A percentile compares a stretch with the other conserved stretches of the same genome.
These are phyloP conservation scores for Kurtzmaniella natalensis DNA, from an alignment of 1,139 yeast genomes.

Conservation along the genomic window DNA sequence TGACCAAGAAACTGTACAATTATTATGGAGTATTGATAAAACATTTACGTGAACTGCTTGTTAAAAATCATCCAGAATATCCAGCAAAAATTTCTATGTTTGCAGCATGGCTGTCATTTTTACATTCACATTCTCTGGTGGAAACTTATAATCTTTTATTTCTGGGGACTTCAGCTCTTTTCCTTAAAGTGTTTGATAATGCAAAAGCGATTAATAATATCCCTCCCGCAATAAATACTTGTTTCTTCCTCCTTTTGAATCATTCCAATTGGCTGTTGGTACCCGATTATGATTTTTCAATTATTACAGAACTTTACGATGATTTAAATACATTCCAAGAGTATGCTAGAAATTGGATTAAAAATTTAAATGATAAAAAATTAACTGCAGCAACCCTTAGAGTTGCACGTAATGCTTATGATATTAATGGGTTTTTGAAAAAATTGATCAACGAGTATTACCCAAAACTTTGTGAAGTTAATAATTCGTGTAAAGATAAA, in stretches of 20 bases:
- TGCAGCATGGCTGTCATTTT: slow-evolving; percentile 34
- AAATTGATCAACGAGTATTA: slow-evolving; percentile 22
- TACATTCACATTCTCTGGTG: slow-evolving; percentile 31
- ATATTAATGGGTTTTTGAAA: slow-evolving; percentile 28
- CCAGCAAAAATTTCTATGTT: slow-evolving; percentile 36
- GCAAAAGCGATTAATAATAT: slow-evolving; percentile 18
- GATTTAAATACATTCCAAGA: slow-evolving; percentile 21
- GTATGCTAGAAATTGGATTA: slow-evolving; percentile 12
- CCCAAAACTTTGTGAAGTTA: slow-evolving; percentile 25
- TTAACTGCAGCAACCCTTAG: slow-evolving; percentile 2
- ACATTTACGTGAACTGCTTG: slow-evolving; percentile 30
- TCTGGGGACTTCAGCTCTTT: slow-evolving; percentile 32
- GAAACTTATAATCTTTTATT: slow-evolving; percentile 30
- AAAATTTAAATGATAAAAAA: slow-evolving; percentile 3
- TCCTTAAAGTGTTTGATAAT: slow-evolving; percentile 24
- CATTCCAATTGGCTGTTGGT: slow-evolving; percentile 22
- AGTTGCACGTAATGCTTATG: slow-evolving; percentile 14
- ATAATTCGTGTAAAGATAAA: slow-evolving; percentile 18
- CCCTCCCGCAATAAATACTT: slow-evolving; percentile 23
- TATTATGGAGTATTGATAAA: slow-evolving; percentile 33
- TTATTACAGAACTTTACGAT: slow-evolving; percentile 22
- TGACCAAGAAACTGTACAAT: slow-evolving; percentile 30
- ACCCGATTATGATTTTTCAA: slow-evolving; percentile 34
- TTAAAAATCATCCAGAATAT: slow-evolving; percentile 28
- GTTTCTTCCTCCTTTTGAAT: slow-evolving; percentile 22